Evolutionary conservation across 2,329 filamentous ascomycete species (phyloP).

Genomic region (Neurospora sp.): DNA sequence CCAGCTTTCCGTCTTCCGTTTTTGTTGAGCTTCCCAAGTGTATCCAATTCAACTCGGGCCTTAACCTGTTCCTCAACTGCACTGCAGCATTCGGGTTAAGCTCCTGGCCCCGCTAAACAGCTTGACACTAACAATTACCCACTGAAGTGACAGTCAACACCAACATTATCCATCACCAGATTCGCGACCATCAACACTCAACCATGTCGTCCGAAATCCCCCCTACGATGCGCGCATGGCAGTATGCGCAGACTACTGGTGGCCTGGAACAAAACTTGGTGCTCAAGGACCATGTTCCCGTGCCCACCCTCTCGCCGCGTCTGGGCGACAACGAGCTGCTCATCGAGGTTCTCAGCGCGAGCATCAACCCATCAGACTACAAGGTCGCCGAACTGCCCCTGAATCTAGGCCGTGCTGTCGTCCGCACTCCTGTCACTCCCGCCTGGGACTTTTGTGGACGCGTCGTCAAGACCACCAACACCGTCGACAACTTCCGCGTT

Average conservation of each 20-base stretch:
- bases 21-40: no score
- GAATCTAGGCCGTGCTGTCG: constrained; percentile 25
- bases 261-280: constrained; percentile 45
- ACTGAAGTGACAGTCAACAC: background rate
- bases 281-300: constrained; percentile 31
- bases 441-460: constrained; percentile 41
- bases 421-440: constrained; percentile 35
- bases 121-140: background rate
- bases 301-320: constrained; percentile 28
- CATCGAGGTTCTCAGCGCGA: constrained; percentile 41
- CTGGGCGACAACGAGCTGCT: constrained; percentile 36
- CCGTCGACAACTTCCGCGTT: constrained; percentile 21
- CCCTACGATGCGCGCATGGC: constrained; percentile 46
- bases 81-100: background rate
- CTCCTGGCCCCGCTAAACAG: background rate
- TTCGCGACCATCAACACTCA: background rate
- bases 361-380: constrained; percentile 56
- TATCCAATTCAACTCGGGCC: background rate
- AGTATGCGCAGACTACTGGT: constrained; percentile 35
- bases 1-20: background rate
- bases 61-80: background rate
- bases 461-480: constrained; percentile 26
- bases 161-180: background rate
- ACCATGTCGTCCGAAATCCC: constrained; percentile 7
- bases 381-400: constrained; percentile 45